A percentile compares a stretch with the other conserved stretches of the same genome.
Conservation (phyloP, 176 grass and related monocot genomes). For the Stipa capillata region DNA sequence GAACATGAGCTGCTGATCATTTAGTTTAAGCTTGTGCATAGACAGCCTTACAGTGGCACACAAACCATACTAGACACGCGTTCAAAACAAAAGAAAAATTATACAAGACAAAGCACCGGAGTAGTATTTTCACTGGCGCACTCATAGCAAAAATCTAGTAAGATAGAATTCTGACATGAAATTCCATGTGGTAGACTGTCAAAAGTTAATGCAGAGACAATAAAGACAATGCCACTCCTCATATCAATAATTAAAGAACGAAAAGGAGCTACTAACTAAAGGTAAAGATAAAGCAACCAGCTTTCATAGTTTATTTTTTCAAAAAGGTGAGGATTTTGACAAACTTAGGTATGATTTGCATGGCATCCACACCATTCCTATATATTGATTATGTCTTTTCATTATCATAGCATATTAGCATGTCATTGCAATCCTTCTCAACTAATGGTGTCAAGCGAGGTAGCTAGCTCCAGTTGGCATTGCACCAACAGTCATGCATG, state of each 20-base stretch:
- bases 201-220: slow-evolving; percentile 11
- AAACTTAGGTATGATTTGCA: slow-evolving; percentile 21
- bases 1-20: no score
- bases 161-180: background rate
- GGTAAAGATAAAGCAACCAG: slow-evolving; percentile 39
- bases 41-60: no score
- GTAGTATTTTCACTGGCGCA: background rate
- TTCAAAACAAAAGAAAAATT: no score
- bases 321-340: background rate
- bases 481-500: slow-evolving; percentile 22
- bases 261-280: slow-evolving; percentile 35
- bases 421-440: background rate
- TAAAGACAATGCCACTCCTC: background rate
- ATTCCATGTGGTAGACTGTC: background rate
- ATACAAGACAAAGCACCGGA: background rate
- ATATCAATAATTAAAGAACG: slow-evolving; percentile 27
- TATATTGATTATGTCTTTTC: background rate
- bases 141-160: background rate
- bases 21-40: no score
- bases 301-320: slow-evolving; percentile 32
- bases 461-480: background rate
- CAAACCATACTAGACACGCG: no score
- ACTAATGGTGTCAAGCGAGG: background rate
- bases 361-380: background rate
- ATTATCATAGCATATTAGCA: background rate